A percentile compares a stretch with the other conserved stretches of the same genome.
These are phyloP conservation scores for Nitzschia palea DNA, from an alignment of 108 stramenopile species.

Conservation along the genomic window DNA sequence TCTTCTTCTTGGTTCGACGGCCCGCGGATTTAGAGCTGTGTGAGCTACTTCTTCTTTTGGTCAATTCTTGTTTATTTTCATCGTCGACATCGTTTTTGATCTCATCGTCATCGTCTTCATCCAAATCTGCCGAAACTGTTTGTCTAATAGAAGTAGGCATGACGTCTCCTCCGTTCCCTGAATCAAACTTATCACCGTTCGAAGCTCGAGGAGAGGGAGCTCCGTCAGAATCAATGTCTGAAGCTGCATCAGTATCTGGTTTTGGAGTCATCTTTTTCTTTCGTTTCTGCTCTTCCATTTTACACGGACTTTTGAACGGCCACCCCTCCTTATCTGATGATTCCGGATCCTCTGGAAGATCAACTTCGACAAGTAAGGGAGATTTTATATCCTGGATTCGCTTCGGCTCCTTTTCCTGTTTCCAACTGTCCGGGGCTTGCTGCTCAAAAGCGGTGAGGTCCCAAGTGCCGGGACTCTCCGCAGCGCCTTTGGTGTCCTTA, in stretches of 20 bases:
- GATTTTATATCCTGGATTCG: constrained; percentile 21
- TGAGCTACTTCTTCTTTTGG: constrained; percentile 1
- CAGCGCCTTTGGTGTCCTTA: not conserved
- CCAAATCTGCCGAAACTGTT: not conserved
- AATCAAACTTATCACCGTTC: constrained; percentile 5
- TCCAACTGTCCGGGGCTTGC: constrained; percentile 16
- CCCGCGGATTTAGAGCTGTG: not conserved
- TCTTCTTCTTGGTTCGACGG: not conserved
- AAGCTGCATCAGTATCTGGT: constrained; percentile 6
- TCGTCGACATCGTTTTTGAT: constrained; percentile 3
- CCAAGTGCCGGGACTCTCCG: constrained; percentile 8
- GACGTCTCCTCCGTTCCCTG: not conserved
- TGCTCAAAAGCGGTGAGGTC: constrained; percentile 25
- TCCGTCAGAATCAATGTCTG: constrained; percentile 15
- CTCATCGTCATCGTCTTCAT: constrained; percentile 13
- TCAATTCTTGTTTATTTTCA: not conserved
- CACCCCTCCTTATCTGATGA: constrained; percentile 14
- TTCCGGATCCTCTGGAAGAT: constrained; percentile 3
- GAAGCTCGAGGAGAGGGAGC: not conserved
- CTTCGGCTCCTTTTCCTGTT: constrained; percentile 10
- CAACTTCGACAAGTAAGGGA: constrained; percentile 14
- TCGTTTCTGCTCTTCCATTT: constrained; percentile 8
- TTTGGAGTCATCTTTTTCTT: constrained; percentile 17
- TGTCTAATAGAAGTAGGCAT: not conserved
- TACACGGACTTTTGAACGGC: constrained; percentile 18